Base-by-base conservation (phyloP, 2,329 filamentous ascomycete genomes). In the Claviceps monticola region DNA sequence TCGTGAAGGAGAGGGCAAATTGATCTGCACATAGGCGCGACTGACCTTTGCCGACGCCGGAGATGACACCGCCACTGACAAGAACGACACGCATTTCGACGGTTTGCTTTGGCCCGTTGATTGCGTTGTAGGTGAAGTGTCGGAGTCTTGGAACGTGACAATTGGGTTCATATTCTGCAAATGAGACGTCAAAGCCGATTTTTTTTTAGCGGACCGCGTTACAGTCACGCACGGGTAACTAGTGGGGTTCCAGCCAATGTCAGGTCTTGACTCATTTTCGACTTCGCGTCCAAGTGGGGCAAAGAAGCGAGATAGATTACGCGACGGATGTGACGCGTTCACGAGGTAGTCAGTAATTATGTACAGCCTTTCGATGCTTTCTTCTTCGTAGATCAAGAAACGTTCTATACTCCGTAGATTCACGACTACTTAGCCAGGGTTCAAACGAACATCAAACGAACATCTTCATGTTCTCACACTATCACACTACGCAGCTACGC, bases 41-140 rank as follows among this genome's bases (percentile, higher is more conserved):
- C 53, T 38, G 80, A 68, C 84, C 72, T 62, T 82, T 79, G 58
- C 76, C 76, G 61, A 79, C 75, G 55, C 77, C 77, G 58, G 74
- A 77, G 60, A 80, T 80, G 55, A 77, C 74, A 65, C 74, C 73
- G 57, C 60, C 59, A 54, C 56, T 59, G 41, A 62, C 60, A 23
- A 64, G 57, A 57, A 62, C 62, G 34, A 59, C 56, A 56, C 60
- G 60, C 61, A 63, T 62, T 61, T 60, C 29, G 21, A 13, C 16
- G 16, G n/a, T 46, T 26, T 11, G n/a, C 16, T 9, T 9, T 41
- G 36, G 43, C 19, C 16, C 11, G 43, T 29, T 26, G 21, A 23
- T 51, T 17, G 43, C 36, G 36, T 46, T 26, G 16, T 39, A 11
- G 17, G 21, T 17, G 43, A 23, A 14, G 7, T 44, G 23, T 46